Evolutionary conservation across 2,329 filamentous ascomycete genomes (phyloP).

Genomic region (Monosporascus ibericus): DNA sequence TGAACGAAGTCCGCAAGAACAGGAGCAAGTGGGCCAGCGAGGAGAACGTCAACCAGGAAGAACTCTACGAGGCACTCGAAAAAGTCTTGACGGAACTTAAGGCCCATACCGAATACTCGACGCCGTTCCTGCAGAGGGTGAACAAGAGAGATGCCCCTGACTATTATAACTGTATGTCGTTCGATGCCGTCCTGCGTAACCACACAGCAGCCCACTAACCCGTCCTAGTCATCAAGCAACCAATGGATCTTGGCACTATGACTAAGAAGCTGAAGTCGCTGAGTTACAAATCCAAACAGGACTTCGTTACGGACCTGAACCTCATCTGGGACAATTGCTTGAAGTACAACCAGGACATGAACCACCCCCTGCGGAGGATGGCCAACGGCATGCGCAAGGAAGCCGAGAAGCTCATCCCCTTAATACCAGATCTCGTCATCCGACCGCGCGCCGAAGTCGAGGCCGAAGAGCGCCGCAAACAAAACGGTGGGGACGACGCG

Average conservation of each 20-base stretch:
- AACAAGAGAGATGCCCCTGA: conserved; percentile 97
- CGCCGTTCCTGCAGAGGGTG: conserved; percentile 88
- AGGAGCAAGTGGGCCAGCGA: conserved; percentile 98
- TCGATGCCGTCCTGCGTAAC: not conserved
- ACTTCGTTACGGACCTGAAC: conserved; percentile 90
- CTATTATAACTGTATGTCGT: conserved; percentile 75
- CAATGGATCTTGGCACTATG: conserved; percentile 97
- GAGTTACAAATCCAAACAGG: conserved; percentile 80
- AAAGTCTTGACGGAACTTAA: conserved; percentile 97
- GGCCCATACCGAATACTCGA: conserved; percentile 93
- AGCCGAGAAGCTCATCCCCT: conserved; percentile 89
- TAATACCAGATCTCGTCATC: conserved; percentile 90
- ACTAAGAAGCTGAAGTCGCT: conserved; percentile 90
- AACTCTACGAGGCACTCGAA: conserved; percentile 92
- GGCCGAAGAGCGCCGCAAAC: conserved; percentile 75
- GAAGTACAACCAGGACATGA: conserved; percentile 87
- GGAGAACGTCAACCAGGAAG: conserved; percentile 94
- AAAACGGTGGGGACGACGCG: conserved; percentile 78
- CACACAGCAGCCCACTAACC: conserved; percentile 4
- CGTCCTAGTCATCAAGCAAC: conserved; percentile 78
- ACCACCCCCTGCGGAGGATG: conserved; percentile 83
- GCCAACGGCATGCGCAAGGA: conserved; percentile 96
- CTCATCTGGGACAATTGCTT: conserved; percentile 97
- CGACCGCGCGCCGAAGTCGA: conserved; percentile 91
- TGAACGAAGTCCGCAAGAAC: conserved; percentile 97